Conservation (phyloP, 73 alveolate species). For the Paramecium bursaria region DNA sequence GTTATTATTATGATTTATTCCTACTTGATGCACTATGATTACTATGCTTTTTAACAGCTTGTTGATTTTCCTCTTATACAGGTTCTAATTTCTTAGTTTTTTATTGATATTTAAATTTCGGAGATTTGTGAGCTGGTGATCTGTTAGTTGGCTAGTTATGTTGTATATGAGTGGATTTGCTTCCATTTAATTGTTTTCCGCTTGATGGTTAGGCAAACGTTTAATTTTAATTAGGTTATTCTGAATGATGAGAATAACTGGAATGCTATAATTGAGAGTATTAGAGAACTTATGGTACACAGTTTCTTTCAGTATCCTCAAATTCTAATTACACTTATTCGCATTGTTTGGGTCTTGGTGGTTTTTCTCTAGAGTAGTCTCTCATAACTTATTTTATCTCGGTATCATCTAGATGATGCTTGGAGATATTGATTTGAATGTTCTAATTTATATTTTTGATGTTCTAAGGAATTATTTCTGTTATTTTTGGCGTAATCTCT, state of each 20-base stretch:
- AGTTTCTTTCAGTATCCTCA: conserved; percentile 57
- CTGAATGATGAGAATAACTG: neutral
- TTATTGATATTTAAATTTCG: conserved; percentile 46
- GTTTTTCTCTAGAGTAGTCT: conserved; percentile 42
- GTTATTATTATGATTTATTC: neutral
- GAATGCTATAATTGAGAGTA: conserved; percentile 10
- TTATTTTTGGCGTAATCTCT: conserved; percentile 48
- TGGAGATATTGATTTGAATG: conserved; percentile 29
- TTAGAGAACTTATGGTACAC: neutral
- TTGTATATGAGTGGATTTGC: neutral
- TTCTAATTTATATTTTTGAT: conserved; percentile 29
- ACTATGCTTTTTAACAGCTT: conserved; percentile 9
- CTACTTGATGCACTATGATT: conserved; percentile 34
- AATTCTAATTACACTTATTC: neutral
- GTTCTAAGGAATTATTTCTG: conserved; percentile 22
- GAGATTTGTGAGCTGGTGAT: conserved; percentile 58
- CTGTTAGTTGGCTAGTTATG: neutral
- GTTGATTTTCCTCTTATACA: conserved; percentile 35
- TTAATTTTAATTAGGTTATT: conserved; percentile 30
- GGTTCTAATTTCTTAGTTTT: conserved; percentile 34
- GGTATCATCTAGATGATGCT: conserved; percentile 58
- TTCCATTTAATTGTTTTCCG: neutral
- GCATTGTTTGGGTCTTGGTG: conserved; percentile 43
- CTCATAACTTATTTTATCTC: conserved; percentile 51
- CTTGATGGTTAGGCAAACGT: conserved; percentile 65